Evolutionary conservation across 2,329 filamentous ascomycete species (phyloP), one percentile per base, ranked within the genome.

Genomic region (Cercospora brassicicola): DNA sequence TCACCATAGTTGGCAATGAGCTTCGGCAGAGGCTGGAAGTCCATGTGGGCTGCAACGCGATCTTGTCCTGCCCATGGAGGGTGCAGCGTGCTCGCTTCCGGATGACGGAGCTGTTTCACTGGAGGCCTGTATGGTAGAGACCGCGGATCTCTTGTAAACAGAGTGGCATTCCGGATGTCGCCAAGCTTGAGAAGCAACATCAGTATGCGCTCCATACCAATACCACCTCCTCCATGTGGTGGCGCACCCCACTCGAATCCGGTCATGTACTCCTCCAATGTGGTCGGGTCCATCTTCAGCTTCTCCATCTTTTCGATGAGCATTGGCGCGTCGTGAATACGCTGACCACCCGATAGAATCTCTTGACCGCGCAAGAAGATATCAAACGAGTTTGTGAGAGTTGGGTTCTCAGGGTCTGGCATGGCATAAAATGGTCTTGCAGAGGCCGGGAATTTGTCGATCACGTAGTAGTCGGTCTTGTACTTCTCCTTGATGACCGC

Each of bases 1-100:
- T 97, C 94, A 70, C 94, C 94, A 74, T 97, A 97, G 79, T 97
- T 97, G 76, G 93, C 93, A 78, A 97, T 93, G 51, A 97, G 88
- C 77, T 96, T 91, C 78, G 94, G 92, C 4, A 97, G 78, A 0
- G 92, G 85, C 62, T 93, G 93, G 64, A 91, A 83, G 60, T 89
- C 84, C 7, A 84, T 81, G 62, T 81, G 78, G 11, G 83, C 83
- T 2, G 79, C 62, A 57, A 78, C 79, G 61, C 82, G 79, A 80
- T 86, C 76, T 82, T 84, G 66, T 80, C 84, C 72, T 77, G 80
- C 83, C 89, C 89, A 91, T 33, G 86, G 83, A 69, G 91, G 86
- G 75, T 89, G 87, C 71, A 91, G 86, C 0, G 94, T 97, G 76
- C 93, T 93, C 6, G 93, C 91, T 73, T 96, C 92, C 3, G 93